Evolutionary conservation across 2,329 filamentous ascomycete genomes (phyloP).

Genomic region (Pseudocercospora crystallina): DNA sequence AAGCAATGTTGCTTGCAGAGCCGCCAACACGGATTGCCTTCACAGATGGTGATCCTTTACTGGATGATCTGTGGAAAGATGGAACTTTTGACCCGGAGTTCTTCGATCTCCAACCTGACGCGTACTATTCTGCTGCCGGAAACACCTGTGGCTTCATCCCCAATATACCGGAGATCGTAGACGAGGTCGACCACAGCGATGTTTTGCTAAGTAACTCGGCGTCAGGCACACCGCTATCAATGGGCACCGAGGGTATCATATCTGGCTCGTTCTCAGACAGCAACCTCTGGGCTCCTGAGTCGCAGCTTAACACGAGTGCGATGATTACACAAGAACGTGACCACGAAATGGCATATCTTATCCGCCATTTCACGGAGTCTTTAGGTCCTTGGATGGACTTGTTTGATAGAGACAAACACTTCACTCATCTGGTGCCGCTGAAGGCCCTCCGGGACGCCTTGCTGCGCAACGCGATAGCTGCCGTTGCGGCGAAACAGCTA

Average conservation of each 20-base stretch:
- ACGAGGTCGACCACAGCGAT: slow-evolving; percentile 33
- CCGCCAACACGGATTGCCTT: slow-evolving; percentile 17
- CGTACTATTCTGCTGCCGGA: slow-evolving; percentile 30
- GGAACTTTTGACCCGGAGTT: slow-evolving; percentile 32
- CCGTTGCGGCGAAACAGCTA: slow-evolving; percentile 62
- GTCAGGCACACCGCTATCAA: slow-evolving; percentile 23
- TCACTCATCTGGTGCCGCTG: slow-evolving; percentile 60
- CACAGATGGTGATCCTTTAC: slow-evolving; percentile 17
- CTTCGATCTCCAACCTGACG: slow-evolving; percentile 33
- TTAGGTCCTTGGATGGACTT: slow-evolving; percentile 62
- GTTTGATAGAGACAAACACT: slow-evolving; percentile 59
- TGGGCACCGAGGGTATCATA: slow-evolving; percentile 9
- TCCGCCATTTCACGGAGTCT: slow-evolving; percentile 61
- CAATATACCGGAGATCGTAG: slow-evolving; percentile 32
- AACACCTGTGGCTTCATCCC: slow-evolving; percentile 36
- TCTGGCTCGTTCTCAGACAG: slow-evolving; percentile 24
- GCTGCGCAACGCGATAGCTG: slow-evolving; percentile 57
- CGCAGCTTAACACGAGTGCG: slow-evolving; percentile 34
- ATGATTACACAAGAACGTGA: slow-evolving; percentile 42
- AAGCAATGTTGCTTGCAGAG: slow-evolving; percentile 18
- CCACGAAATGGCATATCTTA: slow-evolving; percentile 59
- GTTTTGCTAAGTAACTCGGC: slow-evolving; percentile 22
- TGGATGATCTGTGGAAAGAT: slow-evolving; percentile 26
- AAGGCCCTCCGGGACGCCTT: slow-evolving; percentile 54
- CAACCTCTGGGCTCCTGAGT: slow-evolving; percentile 32